Evolutionary conservation across 2,329 filamentous ascomycete genomes (phyloP).

Genomic region (Colletotrichum plurivorum): DNA sequence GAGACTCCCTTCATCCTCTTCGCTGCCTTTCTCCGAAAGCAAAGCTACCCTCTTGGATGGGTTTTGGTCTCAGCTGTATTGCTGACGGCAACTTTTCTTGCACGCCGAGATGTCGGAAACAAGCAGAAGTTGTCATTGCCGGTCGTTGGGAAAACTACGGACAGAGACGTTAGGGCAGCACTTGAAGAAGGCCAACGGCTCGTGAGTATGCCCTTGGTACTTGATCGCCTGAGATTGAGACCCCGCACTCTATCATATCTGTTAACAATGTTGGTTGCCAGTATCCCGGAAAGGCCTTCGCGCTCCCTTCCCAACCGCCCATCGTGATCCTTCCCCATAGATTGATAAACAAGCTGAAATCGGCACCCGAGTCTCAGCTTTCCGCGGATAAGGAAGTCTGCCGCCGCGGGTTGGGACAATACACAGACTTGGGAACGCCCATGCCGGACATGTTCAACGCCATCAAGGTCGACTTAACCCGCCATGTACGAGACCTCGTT

Average conservation of each 20-base stretch:
- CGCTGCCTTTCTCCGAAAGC: background rate
- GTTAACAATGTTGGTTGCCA: background rate
- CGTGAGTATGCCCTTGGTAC: background rate
- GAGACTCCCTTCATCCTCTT: background rate
- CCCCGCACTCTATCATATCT: too few relatives aligned
- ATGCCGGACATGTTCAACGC: slow-evolving; percentile 26
- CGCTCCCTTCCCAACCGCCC: slow-evolving; percentile 10
- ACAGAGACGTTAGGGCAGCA: slow-evolving; percentile 15
- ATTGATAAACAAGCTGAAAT: slow-evolving; percentile 12
- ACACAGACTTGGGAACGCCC: slow-evolving; percentile 22
- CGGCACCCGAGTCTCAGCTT: background rate
- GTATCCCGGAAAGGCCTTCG: slow-evolving; percentile 10
- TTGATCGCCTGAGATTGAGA: background rate
- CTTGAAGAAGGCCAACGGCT: background rate
- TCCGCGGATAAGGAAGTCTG: slow-evolving; percentile 25
- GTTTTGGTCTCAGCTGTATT: background rate
- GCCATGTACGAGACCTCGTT: slow-evolving; percentile 8
- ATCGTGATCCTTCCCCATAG: slow-evolving; percentile 20
- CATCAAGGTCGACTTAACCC: slow-evolving; percentile 26
- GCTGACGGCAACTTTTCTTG: background rate
- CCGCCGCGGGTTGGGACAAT: slow-evolving; percentile 19
- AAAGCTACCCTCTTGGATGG: background rate
- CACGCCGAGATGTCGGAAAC: background rate
- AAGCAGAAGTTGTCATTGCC: slow-evolving; percentile 6
- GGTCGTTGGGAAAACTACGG: background rate